These are phyloP conservation scores for Pseudogymnoascus sp. DNA, from an alignment of 2,329 filamentous ascomycete genomes.

Conservation along the genomic window DNA sequence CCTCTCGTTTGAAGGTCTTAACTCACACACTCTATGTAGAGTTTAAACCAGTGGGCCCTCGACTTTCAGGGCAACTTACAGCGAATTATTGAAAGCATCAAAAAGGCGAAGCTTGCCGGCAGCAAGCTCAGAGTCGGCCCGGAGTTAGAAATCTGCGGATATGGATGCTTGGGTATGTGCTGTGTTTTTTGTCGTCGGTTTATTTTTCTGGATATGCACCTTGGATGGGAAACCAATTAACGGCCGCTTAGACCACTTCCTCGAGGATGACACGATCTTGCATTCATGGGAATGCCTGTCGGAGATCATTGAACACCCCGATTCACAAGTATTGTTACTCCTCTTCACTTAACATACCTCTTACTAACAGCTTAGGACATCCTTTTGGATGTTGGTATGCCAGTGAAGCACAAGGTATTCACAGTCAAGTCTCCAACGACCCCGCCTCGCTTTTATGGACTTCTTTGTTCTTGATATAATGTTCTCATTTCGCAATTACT, in stretches of 20 bases:
- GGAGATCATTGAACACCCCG: conserved; percentile 51
- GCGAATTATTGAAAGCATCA: conserved; percentile 53
- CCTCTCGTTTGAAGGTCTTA: neutral
- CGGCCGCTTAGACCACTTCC: conserved; percentile 9
- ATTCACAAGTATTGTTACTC: conserved; percentile 19
- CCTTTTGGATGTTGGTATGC: conserved; percentile 56
- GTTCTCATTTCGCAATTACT: neutral
- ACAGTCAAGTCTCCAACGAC: conserved; percentile 15
- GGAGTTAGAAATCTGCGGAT: conserved; percentile 30
- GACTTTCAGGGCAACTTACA: conserved; percentile 53
- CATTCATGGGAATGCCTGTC: conserved; percentile 57
- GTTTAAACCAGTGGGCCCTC: conserved; percentile 40
- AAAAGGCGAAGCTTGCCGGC: conserved; percentile 44
- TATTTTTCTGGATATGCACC: neutral
- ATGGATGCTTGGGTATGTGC: conserved; percentile 3
- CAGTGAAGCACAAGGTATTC: conserved; percentile 55
- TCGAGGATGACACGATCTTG: conserved; percentile 42
- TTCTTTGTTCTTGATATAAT: neutral
- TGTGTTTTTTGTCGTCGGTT: neutral
- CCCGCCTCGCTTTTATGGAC: neutral
- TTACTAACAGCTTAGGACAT: conserved; percentile 40
- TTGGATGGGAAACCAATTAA: neutral
- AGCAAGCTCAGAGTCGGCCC: conserved; percentile 50
- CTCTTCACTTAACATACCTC: too few relatives aligned
- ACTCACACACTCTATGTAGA: neutral